Percentiles rank a stretch among this genome's conserved stretches.
Conservation (phyloP, 352 stramenopile genomes). For the Achlya hypogyna region DNA sequence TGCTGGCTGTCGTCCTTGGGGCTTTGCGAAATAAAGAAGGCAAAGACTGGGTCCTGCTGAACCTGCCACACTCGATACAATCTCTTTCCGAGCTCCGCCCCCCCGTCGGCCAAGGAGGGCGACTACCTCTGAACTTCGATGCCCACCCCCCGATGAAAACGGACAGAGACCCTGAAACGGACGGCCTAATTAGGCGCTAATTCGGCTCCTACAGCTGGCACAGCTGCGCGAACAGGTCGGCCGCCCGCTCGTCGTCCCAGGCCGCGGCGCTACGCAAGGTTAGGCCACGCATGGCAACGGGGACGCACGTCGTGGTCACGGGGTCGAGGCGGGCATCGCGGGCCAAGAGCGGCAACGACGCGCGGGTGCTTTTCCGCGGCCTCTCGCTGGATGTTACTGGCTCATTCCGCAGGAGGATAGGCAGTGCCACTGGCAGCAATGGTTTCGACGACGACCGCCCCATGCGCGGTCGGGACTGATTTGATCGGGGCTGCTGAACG, state of each 20-base stretch:
- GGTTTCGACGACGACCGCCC: not conserved
- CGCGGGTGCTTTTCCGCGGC: not conserved
- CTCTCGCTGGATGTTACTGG: not conserved
- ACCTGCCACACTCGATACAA: not conserved
- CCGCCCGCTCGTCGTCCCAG: slow-evolving; percentile 44
- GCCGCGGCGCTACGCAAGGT: not conserved
- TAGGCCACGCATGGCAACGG: not conserved
- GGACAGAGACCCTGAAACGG: not conserved
- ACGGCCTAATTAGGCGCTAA: not conserved
- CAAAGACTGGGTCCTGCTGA: not conserved
- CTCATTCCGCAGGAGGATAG: not conserved
- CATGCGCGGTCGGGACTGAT: no score
- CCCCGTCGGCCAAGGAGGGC: no score
- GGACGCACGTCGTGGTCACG: not conserved
- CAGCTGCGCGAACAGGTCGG: slow-evolving; percentile 60
- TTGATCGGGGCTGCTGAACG: no score
- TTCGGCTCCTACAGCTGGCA: slow-evolving; percentile 28
- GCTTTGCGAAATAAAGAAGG: slow-evolving; percentile 5
- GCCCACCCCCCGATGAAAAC: no score
- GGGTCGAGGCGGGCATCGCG: not conserved
- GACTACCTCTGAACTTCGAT: no score
- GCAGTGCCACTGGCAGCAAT: not conserved
- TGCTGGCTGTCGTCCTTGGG: not conserved
- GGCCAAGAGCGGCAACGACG: slow-evolving; percentile 3
- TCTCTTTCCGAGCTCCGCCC: not conserved